phyloP scores from a whole-genome alignment of 371 early-diverging fungal genomes.

The Lichtheimia ramosa region DNA sequence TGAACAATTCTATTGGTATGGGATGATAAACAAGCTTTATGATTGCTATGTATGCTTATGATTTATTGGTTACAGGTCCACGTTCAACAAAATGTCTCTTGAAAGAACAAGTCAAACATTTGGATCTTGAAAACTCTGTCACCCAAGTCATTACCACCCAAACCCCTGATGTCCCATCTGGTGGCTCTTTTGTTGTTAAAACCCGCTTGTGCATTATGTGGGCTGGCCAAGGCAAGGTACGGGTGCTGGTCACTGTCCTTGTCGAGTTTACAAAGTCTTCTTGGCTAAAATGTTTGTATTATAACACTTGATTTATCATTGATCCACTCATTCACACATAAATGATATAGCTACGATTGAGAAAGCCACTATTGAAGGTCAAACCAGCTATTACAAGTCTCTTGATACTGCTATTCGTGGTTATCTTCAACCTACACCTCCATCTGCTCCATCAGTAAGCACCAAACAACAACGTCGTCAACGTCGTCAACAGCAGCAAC shows the following conservation, averaged over 20 bases:
- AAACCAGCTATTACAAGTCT: slow-evolving; percentile 56
- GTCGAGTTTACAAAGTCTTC: slow-evolving; percentile 74
- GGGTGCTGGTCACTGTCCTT: slow-evolving; percentile 63
- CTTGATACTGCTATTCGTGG: slow-evolving; percentile 45
- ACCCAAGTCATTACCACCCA: slow-evolving; percentile 59
- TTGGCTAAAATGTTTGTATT: slow-evolving; percentile 68
- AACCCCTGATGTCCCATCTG: slow-evolving; percentile 88
- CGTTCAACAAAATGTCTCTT: slow-evolving; percentile 67
- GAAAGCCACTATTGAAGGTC: slow-evolving; percentile 65
- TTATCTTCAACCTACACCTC: slow-evolving; percentile 7
- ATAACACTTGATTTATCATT: background rate
- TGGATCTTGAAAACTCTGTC: slow-evolving; percentile 57
- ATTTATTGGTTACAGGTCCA: slow-evolving; percentile 52
- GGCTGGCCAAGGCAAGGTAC: slow-evolving; percentile 58
- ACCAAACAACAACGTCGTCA: slow-evolving; percentile 11
- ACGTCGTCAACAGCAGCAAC: background rate
- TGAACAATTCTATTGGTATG: slow-evolving; percentile 34
- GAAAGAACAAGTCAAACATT: slow-evolving; percentile 56
- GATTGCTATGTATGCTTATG: background rate
- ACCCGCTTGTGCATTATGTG: slow-evolving; percentile 81
- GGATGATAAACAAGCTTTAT: background rate
- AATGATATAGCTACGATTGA: slow-evolving; percentile 48
- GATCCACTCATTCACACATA: background rate
- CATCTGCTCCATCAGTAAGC: background rate
- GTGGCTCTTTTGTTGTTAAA: slow-evolving; percentile 73